Conservation (phyloP, 495 filamentous ascomycete genomes). For the Penicillium taxi region DNA sequence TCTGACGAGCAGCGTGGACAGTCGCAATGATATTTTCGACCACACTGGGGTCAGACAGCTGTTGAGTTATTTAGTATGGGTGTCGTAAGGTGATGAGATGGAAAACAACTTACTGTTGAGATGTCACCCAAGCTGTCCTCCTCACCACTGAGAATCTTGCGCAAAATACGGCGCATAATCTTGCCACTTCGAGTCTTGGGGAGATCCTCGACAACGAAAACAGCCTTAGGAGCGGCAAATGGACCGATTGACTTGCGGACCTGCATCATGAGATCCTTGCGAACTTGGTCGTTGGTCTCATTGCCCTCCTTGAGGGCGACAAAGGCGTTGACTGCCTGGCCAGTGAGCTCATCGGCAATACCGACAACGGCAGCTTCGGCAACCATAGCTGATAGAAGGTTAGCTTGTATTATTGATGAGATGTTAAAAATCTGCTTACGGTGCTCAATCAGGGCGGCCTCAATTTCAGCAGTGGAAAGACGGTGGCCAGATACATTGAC, state of each 20-base stretch:
- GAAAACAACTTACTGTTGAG: conserved; percentile 65
- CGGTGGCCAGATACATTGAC: conserved; percentile 97
- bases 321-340: conserved; percentile 96
- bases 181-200: conserved; percentile 96
- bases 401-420: conserved; percentile 1
- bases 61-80: conserved; percentile 31
- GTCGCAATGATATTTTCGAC: conserved; percentile 81
- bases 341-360: conserved; percentile 84
- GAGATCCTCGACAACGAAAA: conserved; percentile 82
- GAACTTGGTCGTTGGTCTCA: conserved; percentile 69
- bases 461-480: conserved; percentile 94
- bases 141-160: conserved; percentile 94
- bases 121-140: conserved; percentile 94
- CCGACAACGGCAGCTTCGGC: conserved; percentile 96
- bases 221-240: conserved; percentile 91
- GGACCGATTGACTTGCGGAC: conserved; percentile 96
- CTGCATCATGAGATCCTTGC: conserved; percentile 88
- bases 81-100: background rate
- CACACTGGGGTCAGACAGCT: conserved; percentile 85
- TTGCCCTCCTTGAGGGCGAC: conserved; percentile 85
- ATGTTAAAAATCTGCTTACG: conserved; percentile 35
- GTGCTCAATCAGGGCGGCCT: conserved; percentile 92
- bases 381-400: conserved; percentile 40
- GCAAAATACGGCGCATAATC: conserved; percentile 96
- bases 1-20: conserved; percentile 58